Base-by-base conservation (phyloP, 2,329 filamentous ascomycete genomes). In the Calonectria hongkongensis region DNA sequence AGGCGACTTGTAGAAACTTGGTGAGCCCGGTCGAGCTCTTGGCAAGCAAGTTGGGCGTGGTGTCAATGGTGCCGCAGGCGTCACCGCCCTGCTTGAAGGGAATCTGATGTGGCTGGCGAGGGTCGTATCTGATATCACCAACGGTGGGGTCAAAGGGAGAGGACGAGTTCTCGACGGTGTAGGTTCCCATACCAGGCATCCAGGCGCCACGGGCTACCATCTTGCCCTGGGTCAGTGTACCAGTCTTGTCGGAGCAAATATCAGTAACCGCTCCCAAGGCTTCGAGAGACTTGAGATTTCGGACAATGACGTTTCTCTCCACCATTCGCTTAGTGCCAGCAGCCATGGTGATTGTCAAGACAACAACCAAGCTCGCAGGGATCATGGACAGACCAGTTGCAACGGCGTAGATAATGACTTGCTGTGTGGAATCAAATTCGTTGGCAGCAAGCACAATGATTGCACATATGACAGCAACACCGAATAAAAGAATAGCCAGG, bases 401-500 rank as follows among this genome's bases (percentile, higher is more conserved):
- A 28, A 87, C 86, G 25, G 85, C 86, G 72, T 87, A 87, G 70
- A 87, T 93, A 75, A 93, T 91, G 73, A 93, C 91, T 75, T 93
- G 90, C 39, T 87, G 86, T 33, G 86, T 83, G 47, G 83, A 82
- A 18, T 85, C 83, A 81, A 91, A 92, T 1, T 87, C 77, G 82
- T 93, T 94, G 68, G 92, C 90, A 8, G 87, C 92, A 58, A 94
- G 88, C 43, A 94, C 92, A 77, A 94, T 91, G 75, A 94, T 89
- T 9, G 92, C 92, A 74, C 92, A 93, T 30, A 94, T 78, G 16
- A 94, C 89, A 3, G 93, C 93, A 66, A 93, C 89, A 39, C 86
- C 88, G 78, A 94, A 94, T 2, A 94, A 88, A 2, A 93, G 82
- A 33, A 94, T 86, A 25, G 93, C 93, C 65, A 95, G 88, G 80